These are phyloP conservation scores for Aspergillus fructus DNA, from an alignment of 2,329 filamentous ascomycete species.

Conservation along the genomic window DNA sequence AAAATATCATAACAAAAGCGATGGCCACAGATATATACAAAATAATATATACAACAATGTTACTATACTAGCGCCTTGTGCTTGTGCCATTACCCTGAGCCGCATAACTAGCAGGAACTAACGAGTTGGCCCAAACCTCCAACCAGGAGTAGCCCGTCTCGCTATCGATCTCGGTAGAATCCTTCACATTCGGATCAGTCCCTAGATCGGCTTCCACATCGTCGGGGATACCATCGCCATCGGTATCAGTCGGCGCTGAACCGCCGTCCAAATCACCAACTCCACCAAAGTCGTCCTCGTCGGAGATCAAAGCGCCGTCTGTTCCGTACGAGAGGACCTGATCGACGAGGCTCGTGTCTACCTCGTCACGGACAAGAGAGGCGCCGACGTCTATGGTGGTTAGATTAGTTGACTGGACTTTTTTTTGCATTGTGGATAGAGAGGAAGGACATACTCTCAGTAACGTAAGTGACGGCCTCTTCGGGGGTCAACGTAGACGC, in stretches of 20 bases:
- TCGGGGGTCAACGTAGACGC: slow-evolving; percentile 6
- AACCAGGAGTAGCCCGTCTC: slow-evolving; percentile 16
- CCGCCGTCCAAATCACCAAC: slow-evolving; percentile 15
- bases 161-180: slow-evolving; percentile 15
- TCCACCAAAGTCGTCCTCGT: slow-evolving; percentile 17
- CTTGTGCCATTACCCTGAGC: not conserved
- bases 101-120: slow-evolving; percentile 12
- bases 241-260: slow-evolving; percentile 9
- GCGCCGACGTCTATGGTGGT: slow-evolving; percentile 14
- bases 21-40: not conserved
- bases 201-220: slow-evolving; percentile 15
- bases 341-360: slow-evolving; percentile 13
- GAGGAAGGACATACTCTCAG: slow-evolving; percentile 8
- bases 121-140: slow-evolving; percentile 20
- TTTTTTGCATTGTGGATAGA: not conserved
- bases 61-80: no score
- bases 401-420: not conserved
- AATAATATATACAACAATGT: not conserved
- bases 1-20: not conserved
- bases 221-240: slow-evolving; percentile 19
- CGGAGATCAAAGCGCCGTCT: slow-evolving; percentile 16
- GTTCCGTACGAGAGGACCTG: slow-evolving; percentile 15
- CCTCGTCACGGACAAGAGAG: slow-evolving; percentile 16
- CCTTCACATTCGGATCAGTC: slow-evolving; percentile 16
- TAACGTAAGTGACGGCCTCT: slow-evolving; percentile 14